Base-by-base conservation (phyloP, 208 protist species). In the Acanthamoeba triangularis region DNA sequence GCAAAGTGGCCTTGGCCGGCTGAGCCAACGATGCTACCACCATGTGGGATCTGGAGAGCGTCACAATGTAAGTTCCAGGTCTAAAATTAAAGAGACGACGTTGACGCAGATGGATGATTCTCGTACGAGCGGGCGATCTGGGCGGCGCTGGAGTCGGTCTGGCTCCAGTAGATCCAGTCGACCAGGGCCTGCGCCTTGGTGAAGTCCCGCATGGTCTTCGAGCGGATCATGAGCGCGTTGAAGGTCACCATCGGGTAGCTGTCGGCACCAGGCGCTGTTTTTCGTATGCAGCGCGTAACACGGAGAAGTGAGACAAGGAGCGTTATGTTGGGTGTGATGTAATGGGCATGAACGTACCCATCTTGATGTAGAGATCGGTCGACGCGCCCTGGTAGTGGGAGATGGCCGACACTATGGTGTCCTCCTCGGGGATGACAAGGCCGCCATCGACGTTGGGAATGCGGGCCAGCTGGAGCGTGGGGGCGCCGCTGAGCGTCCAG, bases 151-250 rank as follows among this genome's bases (percentile, higher is more conserved):
- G 78, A 28, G 20, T 49, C 35, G 35, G 80, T 88, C 8, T 61
- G 80, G n/a, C 13, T 33, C 80, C 80, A 88, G 44, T 88, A 88
- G 80, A 88, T 88, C 80, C 80, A 88, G 13, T 88, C 80, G 14
- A 61, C 35, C 2, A 88, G 35, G 13, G 80, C 80, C 35, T 52
- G 28, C 3, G 80, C 80, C 80, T 88, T 88, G 80, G 33, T 61
- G 20, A 23, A 61, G 35, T 88, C 80, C 3, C 1, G 30, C 80
- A 88, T 88, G 0, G n/a, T 14, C 44, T 88, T 0, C 0, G 41
- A 30, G 16, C 65, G 65, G 65, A 72, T 41, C 65, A 72, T 72
- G n/a, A 72, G 30, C 30, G 65, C 65, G 65, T 41, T 72, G 65
- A 72, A 72, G n/a, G 65, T 72, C 30, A 72, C 65, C 65, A 72